Base-by-base conservation (phyloP, 2,329 filamentous ascomycete genomes). In the Plectosphaerella cucumerina region DNA sequence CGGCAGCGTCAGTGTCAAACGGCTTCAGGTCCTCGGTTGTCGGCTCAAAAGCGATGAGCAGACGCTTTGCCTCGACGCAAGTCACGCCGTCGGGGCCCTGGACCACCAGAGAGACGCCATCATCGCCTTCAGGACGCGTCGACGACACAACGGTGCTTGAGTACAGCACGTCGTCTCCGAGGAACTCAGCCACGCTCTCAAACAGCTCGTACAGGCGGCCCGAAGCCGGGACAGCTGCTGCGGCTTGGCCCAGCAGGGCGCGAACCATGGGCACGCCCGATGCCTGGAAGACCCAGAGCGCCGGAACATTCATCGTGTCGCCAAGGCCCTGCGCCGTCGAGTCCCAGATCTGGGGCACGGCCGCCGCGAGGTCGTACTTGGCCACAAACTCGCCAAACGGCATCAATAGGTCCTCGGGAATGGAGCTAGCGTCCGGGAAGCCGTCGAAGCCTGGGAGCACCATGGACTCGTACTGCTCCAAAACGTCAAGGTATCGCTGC, bases 321-420 rank as follows among this genome's bases (percentile, higher is more conserved):
- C 54, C 56, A 12, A 59, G 50, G 6, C 60, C 60, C 46, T 54
- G 52, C 12, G 47, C 57, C 8, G 53, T 58, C 6, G 50, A 48
- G 23, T 56, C 51, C 53, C 53, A 58, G 37, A 59, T 55, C 21
- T 48, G 49, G n/a, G 64, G 66, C 1, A 76, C 64, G 3, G 71
- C 62, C 23, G 66, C 70, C 18, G 67, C 59, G 5, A 81, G 60
- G n/a, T 65, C 59, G 59, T 79, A 71, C 59, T 80, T 78, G 33
- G 64, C 59, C 12, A 74, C 64, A 50, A 79, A 79, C 4, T 76
- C 65, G 17, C 71, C 68, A 51, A 75, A 80, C 2, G 74, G 68
- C 4, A 77, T 59, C 18, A 74, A 58, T 2, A 81, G 62, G 15
- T 78, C 76, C 12, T 67, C 65, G 0, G 76, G 75, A 3, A 78